Conservation (phyloP, 2,329 filamentous ascomycete genomes). For the Simplicillium aogashimaense region DNA sequence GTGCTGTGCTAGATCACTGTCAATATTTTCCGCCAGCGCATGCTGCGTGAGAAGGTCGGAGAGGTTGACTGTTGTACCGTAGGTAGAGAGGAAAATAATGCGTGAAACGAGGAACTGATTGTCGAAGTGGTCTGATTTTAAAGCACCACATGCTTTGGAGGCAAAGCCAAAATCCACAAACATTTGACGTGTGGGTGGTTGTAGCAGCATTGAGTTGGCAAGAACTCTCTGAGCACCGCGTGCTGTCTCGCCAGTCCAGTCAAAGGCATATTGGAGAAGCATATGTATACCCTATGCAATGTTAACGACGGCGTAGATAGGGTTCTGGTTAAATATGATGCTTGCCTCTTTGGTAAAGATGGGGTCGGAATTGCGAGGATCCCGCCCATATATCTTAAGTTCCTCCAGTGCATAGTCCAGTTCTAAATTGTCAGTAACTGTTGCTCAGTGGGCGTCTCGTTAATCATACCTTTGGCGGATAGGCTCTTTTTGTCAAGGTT, state of each 20-base stretch:
- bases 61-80: slow-evolving; percentile 38
- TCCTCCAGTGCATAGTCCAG: slow-evolving; percentile 52
- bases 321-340: background rate
- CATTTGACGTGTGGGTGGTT: slow-evolving; percentile 31
- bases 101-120: slow-evolving; percentile 68
- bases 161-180: slow-evolving; percentile 37
- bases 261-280: slow-evolving; percentile 64
- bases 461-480: slow-evolving; percentile 41
- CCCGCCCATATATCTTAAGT: slow-evolving; percentile 59
- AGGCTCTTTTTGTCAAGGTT: slow-evolving; percentile 54
- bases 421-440: slow-evolving; percentile 34
- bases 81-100: slow-evolving; percentile 33
- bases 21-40: slow-evolving; percentile 46
- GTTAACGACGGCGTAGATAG: slow-evolving; percentile 4
- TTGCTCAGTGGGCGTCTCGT: background rate
- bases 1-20: slow-evolving; percentile 62
- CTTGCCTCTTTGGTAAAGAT: slow-evolving; percentile 74
- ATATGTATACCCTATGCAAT: slow-evolving; percentile 58
- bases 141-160: slow-evolving; percentile 55
- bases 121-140: slow-evolving; percentile 66
- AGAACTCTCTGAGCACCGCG: slow-evolving; percentile 73
- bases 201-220: slow-evolving; percentile 61
- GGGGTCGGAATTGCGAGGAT: slow-evolving; percentile 60
- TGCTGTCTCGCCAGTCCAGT: slow-evolving; percentile 53
- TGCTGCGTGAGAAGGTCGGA: slow-evolving; percentile 34